Evolutionary conservation across 306 rosid genomes (phyloP), one percentile per base, ranked within the genome.

Genomic region (Glycine latifolia): DNA sequence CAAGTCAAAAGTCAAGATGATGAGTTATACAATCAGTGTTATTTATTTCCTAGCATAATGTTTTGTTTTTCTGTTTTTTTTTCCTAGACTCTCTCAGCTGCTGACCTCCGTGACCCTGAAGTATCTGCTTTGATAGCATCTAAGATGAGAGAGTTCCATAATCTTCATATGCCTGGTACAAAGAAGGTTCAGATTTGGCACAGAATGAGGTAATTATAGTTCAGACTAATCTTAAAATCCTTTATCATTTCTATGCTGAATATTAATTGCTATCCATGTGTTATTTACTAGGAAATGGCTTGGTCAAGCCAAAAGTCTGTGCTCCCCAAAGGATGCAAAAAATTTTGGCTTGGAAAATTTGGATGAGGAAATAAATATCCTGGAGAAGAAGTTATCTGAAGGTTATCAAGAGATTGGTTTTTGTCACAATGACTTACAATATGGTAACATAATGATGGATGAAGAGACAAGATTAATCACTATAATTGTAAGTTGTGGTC

Each of bases 371-470:
- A 85, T 95, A 77, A 77, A 69, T 39, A 72, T 84, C 84, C 87
- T 95, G 5, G 96, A 95, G 90, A 89, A 85, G 80, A 55, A 73
- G 73, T 81, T 91, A 58, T 83, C 90, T 12, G 68, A 33, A 20
- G 88, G 76, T 15, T 20, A 67, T 89, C 89, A 88, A 83, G 90
- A 86, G 48, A 89, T 93, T 89, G 98, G 97, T 58, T 95, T 95
- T 75, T 95, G 98, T 72, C 99, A 95, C 89, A 95, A 95, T 46
- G 99, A 95, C 81, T 75, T 95, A 31, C 99, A 95, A 71, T 95
- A 95, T 43, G 99, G 99, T 54, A 95, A 95, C 94, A 93, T 95
- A 87, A 95, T 95, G 99, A 90, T 95, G 85, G 97, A 92, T n/a
- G 97, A 91, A 83, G 88, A 92, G 41, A 87, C 97, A 65, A 84